Conservation (phyloP, 129 eudicot species). For the Dittrichia graveolens region DNA sequence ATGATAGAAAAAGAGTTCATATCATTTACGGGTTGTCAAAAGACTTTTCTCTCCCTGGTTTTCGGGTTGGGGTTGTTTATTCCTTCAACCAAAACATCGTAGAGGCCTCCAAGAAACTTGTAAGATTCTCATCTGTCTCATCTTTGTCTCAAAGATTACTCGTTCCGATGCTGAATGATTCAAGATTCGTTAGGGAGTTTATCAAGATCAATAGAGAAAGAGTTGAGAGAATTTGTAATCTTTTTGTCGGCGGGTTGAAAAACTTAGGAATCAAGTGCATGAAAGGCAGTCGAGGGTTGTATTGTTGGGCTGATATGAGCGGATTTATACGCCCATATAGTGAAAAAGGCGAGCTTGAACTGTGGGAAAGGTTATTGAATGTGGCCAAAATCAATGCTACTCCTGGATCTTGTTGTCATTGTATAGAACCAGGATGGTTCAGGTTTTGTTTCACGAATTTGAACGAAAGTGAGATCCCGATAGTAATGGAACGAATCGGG, state of each 20-base stretch:
- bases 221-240: conserved; percentile 40
- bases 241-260: conserved; percentile 59
- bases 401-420: conserved; percentile 89
- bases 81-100: conserved; percentile 54
- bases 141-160: conserved; percentile 61
- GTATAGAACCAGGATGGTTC: conserved; percentile 98
- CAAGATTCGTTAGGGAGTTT: conserved; percentile 44
- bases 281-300: conserved; percentile 59
- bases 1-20: conserved; percentile 60
- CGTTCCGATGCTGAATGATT: conserved; percentile 64
- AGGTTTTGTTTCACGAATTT: conserved; percentile 65
- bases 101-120: conserved; percentile 60
- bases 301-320: conserved; percentile 95
- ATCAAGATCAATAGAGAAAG: conserved; percentile 50
- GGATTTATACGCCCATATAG: conserved; percentile 74
- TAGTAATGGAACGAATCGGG: conserved; percentile 63
- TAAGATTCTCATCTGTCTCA: conserved; percentile 63
- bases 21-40: conserved; percentile 63
- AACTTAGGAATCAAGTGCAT: conserved; percentile 68
- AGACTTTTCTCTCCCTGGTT: conserved; percentile 67
- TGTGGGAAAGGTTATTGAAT: conserved; percentile 80
- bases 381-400: conserved; percentile 61
- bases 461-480: conserved; percentile 58
- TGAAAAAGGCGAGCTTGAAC: conserved; percentile 91
- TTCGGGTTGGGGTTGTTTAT: conserved; percentile 59